These are phyloP conservation scores for Pterocarpus macrocarpus DNA, from an alignment of 306 rosid genomes.

Conservation along the genomic window DNA sequence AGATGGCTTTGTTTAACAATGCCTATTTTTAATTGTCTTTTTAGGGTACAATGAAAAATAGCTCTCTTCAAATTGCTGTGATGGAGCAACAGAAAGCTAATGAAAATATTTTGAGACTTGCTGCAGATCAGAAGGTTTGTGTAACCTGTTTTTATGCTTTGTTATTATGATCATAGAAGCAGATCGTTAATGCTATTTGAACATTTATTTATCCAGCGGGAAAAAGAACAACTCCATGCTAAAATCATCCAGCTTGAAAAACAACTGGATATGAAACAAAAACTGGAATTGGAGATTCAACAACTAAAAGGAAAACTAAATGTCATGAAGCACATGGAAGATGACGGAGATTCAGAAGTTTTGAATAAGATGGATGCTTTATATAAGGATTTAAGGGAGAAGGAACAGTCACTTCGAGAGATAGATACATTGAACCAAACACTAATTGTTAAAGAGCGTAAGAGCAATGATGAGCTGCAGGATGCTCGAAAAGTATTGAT, in stretches of 20 bases:
- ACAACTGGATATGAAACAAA: conserved; percentile 85
- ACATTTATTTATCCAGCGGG: conserved; percentile 71
- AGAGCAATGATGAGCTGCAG: conserved; percentile 93
- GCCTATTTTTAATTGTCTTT: conserved; percentile 45
- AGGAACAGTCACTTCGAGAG: conserved; percentile 74
- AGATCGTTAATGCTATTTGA: conserved; percentile 47
- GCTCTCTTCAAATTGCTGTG: conserved; percentile 86
- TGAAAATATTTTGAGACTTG: conserved; percentile 80
- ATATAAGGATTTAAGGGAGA: conserved; percentile 76
- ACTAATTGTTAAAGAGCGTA: conserved; percentile 80
- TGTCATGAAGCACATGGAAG: conserved; percentile 85
- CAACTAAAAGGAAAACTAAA: conserved; percentile 77
- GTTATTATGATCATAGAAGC: conserved; percentile 35
- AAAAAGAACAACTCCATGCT: conserved; percentile 81
- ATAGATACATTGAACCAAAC: conserved; percentile 79
- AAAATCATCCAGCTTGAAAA: conserved; percentile 81
- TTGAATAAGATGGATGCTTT: conserved; percentile 72
- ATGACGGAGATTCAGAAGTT: conserved; percentile 84
- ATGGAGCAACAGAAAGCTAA: conserved; percentile 84
- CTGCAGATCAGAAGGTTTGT: conserved; percentile 94
- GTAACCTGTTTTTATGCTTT: conserved; percentile 46
- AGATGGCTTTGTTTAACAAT: conserved; percentile 42
- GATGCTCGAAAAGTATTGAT: conserved; percentile 92
- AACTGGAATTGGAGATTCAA: conserved; percentile 92
- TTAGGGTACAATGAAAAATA: conserved; percentile 72